phyloP scores from a whole-genome alignment of 306 rosid genomes.

The Vicia villosa region DNA sequence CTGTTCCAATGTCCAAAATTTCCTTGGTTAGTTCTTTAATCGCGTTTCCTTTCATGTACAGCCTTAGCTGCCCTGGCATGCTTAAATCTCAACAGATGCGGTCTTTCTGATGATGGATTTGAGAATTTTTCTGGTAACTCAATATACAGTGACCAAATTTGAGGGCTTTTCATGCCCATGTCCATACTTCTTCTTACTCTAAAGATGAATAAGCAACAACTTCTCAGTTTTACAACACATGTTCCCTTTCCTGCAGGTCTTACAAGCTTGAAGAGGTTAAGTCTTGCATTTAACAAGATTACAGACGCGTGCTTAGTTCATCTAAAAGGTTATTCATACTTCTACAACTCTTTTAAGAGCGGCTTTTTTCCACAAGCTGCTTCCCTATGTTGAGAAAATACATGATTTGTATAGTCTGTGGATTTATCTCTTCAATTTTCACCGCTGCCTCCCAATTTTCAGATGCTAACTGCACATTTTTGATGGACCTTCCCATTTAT shows the following conservation, averaged over 20 bases:
- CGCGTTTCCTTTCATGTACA: slow-evolving; percentile 37
- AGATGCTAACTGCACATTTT: background rate
- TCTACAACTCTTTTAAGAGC: slow-evolving; percentile 9
- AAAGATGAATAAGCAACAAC: slow-evolving; percentile 6
- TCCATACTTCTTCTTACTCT: slow-evolving; percentile 29
- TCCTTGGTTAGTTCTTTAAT: slow-evolving; percentile 4
- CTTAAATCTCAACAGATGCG: slow-evolving; percentile 87
- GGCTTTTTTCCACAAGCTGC: slow-evolving; percentile 21
- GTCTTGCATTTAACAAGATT: slow-evolving; percentile 75
- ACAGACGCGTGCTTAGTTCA: slow-evolving; percentile 73
- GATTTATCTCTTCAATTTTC: slow-evolving; percentile 11
- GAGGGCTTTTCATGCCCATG: background rate
- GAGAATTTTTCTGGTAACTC: slow-evolving; percentile 74
- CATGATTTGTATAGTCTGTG: slow-evolving; percentile 12
- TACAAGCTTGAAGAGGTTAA: slow-evolving; percentile 66
- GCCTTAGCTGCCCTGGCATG: slow-evolving; percentile 63
- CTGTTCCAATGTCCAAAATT: slow-evolving; percentile 18
- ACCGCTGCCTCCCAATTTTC: background rate
- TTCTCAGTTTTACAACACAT: slow-evolving; percentile 19
- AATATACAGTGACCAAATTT: slow-evolving; percentile 28
- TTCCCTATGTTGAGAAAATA: slow-evolving; percentile 22
- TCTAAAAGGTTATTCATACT: slow-evolving; percentile 64
- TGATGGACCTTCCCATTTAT: background rate
- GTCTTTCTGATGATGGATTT: slow-evolving; percentile 67
- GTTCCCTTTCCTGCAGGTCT: slow-evolving; percentile 62